Conservation (phyloP, 1,139 yeast genomes). For the Saccharomyces hybrid region DNA sequence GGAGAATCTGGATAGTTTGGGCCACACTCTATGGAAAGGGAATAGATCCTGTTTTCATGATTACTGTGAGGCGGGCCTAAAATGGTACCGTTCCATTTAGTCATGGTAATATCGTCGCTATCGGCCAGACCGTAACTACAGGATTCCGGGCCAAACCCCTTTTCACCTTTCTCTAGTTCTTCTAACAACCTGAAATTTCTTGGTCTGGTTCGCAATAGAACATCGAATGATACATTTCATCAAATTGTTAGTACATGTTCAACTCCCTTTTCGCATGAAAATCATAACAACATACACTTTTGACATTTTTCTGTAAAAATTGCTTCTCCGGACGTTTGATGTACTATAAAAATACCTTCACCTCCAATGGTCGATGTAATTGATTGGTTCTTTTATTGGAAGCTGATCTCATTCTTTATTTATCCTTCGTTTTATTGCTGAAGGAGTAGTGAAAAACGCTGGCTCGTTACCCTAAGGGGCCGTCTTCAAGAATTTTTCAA, state of each 20-base stretch:
- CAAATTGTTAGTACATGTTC: constrained; percentile 4
- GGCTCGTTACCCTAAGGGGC: neutral
- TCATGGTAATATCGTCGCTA: constrained; percentile 85
- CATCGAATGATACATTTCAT: neutral
- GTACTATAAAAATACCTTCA: neutral
- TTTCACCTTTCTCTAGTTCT: constrained; percentile 96
- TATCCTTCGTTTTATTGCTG: neutral
- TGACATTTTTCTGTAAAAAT: constrained; percentile 26
- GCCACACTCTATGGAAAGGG: constrained; percentile 74
- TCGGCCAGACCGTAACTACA: constrained; percentile 89
- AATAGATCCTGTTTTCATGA: constrained; percentile 90
- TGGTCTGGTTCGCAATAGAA: constrained; percentile 45
- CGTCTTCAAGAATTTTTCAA: neutral
- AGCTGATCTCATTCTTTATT: neutral
- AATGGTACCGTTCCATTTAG: constrained; percentile 92
- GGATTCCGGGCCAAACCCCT: constrained; percentile 93
- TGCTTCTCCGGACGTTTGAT: neutral
- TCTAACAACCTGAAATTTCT: constrained; percentile 89
- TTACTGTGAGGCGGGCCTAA: constrained; percentile 94
- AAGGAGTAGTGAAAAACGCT: neutral
- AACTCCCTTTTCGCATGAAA: neutral
- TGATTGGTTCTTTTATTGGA: neutral
- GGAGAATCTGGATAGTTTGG: constrained; percentile 82
- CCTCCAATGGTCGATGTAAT: neutral
- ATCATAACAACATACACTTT: constrained; percentile 33